Conservation (phyloP, 371 early-diverging fungal species). For the Haplosporangium sp. region DNA sequence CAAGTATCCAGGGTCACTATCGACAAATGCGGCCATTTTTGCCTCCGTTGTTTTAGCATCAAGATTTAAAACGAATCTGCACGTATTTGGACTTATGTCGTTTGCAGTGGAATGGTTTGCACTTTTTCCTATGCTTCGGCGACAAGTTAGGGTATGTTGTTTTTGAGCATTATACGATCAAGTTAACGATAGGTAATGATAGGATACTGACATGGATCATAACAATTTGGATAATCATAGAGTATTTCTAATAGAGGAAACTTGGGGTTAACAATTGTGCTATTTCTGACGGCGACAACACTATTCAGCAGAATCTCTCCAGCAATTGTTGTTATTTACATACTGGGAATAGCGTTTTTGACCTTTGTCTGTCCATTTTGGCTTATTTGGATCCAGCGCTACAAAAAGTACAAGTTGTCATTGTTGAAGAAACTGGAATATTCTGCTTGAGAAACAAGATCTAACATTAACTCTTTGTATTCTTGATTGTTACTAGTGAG, state of each 20-base stretch:
- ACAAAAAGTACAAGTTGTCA: conserved; percentile 84
- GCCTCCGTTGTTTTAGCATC: conserved; percentile 96
- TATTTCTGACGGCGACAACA: conserved; percentile 70
- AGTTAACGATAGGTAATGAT: background rate
- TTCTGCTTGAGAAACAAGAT: too few relatives aligned
- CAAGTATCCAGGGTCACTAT: conserved; percentile 92
- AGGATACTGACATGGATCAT: background rate
- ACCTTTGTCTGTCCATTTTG: conserved; percentile 91
- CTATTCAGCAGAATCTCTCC: conserved; percentile 78
- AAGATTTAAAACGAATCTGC: conserved; percentile 80
- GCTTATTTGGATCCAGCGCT: conserved; percentile 91
- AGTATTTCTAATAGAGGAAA: conserved; percentile 70
- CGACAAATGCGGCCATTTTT: conserved; percentile 96
- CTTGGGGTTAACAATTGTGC: conserved; percentile 67
- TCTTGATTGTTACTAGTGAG: conserved; percentile 64
- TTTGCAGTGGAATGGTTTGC: conserved; percentile 95
- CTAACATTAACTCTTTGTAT: too few relatives aligned
- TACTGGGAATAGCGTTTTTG: conserved; percentile 77
- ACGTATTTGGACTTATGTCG: conserved; percentile 90
- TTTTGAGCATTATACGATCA: background rate
- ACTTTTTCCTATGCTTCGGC: conserved; percentile 89
- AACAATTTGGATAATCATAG: conserved; percentile 37
- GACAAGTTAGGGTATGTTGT: conserved; percentile 74
- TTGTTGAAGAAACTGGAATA: background rate
- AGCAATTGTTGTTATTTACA: conserved; percentile 76